Percentiles rank a stretch among this genome's conserved stretches.
These are phyloP conservation scores for Gracilaria caudata DNA, from an alignment of 23 red algal genomes.

Conservation along the genomic window DNA sequence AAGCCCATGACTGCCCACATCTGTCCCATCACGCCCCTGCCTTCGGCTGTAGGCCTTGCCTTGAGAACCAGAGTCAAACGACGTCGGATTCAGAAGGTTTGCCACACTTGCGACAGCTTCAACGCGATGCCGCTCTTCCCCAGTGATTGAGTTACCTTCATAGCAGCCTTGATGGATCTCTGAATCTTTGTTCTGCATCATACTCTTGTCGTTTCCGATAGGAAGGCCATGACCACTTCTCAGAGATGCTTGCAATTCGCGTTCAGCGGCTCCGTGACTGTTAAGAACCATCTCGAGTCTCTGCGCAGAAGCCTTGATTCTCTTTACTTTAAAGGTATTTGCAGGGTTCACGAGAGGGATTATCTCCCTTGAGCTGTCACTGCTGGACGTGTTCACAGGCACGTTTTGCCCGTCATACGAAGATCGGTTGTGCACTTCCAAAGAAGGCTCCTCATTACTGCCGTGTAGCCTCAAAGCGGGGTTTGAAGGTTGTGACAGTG, in stretches of 20 bases:
- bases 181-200: background rate
- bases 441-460: background rate
- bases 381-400: background rate
- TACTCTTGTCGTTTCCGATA: background rate
- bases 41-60: too few species aligned
- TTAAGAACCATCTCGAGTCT: background rate
- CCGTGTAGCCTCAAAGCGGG: background rate
- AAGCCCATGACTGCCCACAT: background rate
- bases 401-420: background rate
- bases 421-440: background rate
- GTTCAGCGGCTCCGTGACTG: background rate
- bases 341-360: slow-evolving; percentile 13
- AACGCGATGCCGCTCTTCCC: slow-evolving; percentile 6
- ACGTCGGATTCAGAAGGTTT: slow-evolving; percentile 3
- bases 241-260: background rate
- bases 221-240: background rate
- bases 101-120: slow-evolving; percentile 16
- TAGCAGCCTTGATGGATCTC: background rate
- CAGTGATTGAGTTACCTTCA: background rate
- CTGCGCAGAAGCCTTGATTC: slow-evolving; percentile 1
- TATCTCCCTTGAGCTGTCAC: slow-evolving; percentile 18
- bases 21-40: background rate
- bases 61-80: background rate
- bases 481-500: background rate
- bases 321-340: background rate